Base-by-base conservation (phyloP, 352 stramenopile genomes). In the Elongisporangium prolatum region DNA sequence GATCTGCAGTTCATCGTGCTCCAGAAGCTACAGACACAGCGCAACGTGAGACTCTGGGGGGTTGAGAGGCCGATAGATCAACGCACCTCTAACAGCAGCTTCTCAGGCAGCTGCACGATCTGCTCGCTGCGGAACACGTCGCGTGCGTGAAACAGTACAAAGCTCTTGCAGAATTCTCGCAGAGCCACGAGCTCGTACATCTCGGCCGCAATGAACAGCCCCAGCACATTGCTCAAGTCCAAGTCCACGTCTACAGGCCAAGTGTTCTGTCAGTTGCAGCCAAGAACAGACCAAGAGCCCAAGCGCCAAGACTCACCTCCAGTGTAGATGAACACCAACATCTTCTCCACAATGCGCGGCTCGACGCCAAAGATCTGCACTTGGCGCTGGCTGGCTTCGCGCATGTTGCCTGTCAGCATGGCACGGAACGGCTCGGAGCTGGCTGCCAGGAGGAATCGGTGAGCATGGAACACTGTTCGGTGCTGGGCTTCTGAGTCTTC, bases 321-420 rank as follows among this genome's bases (percentile, higher is more conserved):
- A 5, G 86, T 91, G 64, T 95, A 95, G 59, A 95, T 92, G 57
- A 86, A 95, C 22, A 85, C 55, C 56, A 95, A 66, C 76, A 95
- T 89, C 62, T 93, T 91, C 58, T 93, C 72, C 49, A 95, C 69
- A 57, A 89, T 77, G 4, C 50, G 58, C 10, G 77, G 59, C 24
- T 82, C 76, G 47, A 95, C 74, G 38, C 74, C 82, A 56, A 87
- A 68, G 37, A 95, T 73, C 40, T 88, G 70, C 52, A 95, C 86
- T 38, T 95, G 77, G 1, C 77, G 76, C 57, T 89, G 63, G 3
- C 64, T 79, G 8, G 84, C 75, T 57, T 95, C 86, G 14, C 83
- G 75, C 86, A 95, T 95, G 10, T 62, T 68, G 14, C 86, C 86
- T 2, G 82, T 95, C 47, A 95, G 64, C 86, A 95, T 95, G 0